Evolutionary conservation across 768 basidiomycete genomes (phyloP), one percentile per base, ranked within the genome.

Genomic region (Galerina sulciceps): DNA sequence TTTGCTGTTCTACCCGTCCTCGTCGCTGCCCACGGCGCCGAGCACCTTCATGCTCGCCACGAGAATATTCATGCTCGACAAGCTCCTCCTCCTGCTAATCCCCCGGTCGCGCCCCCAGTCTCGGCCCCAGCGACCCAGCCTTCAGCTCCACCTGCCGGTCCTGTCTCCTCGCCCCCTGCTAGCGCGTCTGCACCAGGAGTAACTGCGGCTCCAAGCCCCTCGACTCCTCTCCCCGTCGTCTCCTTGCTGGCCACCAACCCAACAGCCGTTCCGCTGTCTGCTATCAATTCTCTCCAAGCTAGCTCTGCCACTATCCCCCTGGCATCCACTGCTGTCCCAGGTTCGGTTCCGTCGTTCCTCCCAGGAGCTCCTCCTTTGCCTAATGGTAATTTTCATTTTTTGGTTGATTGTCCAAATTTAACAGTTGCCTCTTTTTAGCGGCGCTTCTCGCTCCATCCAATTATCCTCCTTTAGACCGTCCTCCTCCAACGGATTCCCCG

Each of bases 381-480:
- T 35, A 75, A 85, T 68, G 69, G 86, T 85, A 46, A 49, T 73
- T 72, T 59, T 15, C 55, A 51, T 18, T 20, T 20, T 50, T 36
- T 8, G 44, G 15, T 57, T 35, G 10, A 6, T 41, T 14, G 48
- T 15, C 41, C 34, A 36, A 53, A 44, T 50, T 48, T 34, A 56
- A 44, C 40, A 45, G 10, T 40, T 43, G n/a, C 22, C 45, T 48
- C 44, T 55, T 15, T 20, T 63, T 34, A 86, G 85, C 76, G 54
- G 71, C 73, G 10, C 65, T 68, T 11, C 65, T 89, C 38, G 66
- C 67, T 34, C 82, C 86, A 2, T 63, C 83, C 15, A 81, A 82
- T 59, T 93, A 90, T 68, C 91, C 91, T 3, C 37, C 81, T 0
- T 75, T 91, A n/a, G 91, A 93, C 72, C 72, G 67, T 23, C 67